Conservation (phyloP, 1,284 basidiomycete genomes). For the Ustilago shanxiensis region DNA sequence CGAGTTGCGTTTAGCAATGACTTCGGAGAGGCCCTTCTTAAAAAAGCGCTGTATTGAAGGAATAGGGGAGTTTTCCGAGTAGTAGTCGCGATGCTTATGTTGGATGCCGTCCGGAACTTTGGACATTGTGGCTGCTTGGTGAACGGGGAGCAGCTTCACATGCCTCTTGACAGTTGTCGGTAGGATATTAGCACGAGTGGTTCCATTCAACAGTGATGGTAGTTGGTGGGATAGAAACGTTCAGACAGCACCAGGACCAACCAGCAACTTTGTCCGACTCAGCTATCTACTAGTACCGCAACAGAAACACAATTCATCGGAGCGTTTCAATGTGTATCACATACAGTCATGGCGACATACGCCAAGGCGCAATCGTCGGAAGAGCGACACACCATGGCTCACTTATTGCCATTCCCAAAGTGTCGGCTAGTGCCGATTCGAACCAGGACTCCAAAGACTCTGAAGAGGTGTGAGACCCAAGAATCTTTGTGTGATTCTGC, state of each 20-base stretch:
- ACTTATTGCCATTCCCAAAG: not conserved
- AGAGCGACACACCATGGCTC: not conserved
- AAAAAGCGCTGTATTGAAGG: conserved; percentile 55
- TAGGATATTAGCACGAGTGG: not conserved
- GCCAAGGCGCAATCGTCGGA: not conserved
- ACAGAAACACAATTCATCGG: not conserved
- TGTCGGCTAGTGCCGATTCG: not conserved
- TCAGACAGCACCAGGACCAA: not conserved
- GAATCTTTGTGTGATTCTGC: not conserved
- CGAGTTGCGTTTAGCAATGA: conserved; percentile 34
- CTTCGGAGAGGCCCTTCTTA: conserved; percentile 40
- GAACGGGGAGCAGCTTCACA: not conserved
- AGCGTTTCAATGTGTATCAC: not conserved
- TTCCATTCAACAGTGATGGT: not conserved
- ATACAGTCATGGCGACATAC: conserved; percentile 2
- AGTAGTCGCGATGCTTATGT: conserved; percentile 42
- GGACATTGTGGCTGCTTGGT: conserved; percentile 6
- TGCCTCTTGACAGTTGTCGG: not conserved
- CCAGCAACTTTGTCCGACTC: not conserved
- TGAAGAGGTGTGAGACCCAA: not conserved
- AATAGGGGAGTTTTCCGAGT: conserved; percentile 40
- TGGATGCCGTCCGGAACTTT: conserved; percentile 17
- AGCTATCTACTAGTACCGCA: not conserved
- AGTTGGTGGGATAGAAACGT: not conserved
- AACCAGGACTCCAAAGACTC: not conserved